Conservation (phyloP, 345 rosid genomes). For the Viola odorata region DNA sequence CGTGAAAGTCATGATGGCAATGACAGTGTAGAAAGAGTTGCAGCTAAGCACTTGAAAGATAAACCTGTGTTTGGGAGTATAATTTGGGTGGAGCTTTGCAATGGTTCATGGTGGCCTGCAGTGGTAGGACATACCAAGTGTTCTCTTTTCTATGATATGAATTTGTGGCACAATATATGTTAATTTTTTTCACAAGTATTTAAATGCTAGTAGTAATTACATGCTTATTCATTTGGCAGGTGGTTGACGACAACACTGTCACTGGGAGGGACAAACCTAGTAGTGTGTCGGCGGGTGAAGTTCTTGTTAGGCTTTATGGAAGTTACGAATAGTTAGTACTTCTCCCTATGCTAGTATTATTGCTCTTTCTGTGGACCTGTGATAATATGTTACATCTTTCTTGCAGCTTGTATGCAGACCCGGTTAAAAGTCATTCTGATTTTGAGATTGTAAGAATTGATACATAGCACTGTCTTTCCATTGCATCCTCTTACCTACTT, state of each 20-base stretch:
- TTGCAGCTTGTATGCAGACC: slow-evolving; percentile 42
- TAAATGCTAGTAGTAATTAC: not conserved
- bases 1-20: slow-evolving; percentile 11
- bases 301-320: slow-evolving; percentile 52
- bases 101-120: slow-evolving; percentile 60
- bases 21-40: slow-evolving; percentile 16
- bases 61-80: slow-evolving; percentile 32
- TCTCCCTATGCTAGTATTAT: slow-evolving; percentile 11
- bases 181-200: no score
- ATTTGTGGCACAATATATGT: not conserved
- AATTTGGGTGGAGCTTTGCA: slow-evolving; percentile 37
- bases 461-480: not conserved
- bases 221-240: slow-evolving; percentile 27
- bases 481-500: not conserved
- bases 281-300: slow-evolving; percentile 17
- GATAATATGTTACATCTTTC: slow-evolving; percentile 9
- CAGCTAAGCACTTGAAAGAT: slow-evolving; percentile 17
- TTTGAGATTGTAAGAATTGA: slow-evolving; percentile 37
- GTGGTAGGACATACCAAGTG: slow-evolving; percentile 28
- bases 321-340: slow-evolving; percentile 42
- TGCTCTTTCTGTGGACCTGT: not conserved
- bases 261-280: slow-evolving; percentile 27
- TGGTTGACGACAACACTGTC: slow-evolving; percentile 32
- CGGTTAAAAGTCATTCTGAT: slow-evolving; percentile 28
- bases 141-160: not conserved